phyloP scores from a whole-genome alignment of 768 basidiomycete species.

The Tubosaeta brunneosetosa region DNA sequence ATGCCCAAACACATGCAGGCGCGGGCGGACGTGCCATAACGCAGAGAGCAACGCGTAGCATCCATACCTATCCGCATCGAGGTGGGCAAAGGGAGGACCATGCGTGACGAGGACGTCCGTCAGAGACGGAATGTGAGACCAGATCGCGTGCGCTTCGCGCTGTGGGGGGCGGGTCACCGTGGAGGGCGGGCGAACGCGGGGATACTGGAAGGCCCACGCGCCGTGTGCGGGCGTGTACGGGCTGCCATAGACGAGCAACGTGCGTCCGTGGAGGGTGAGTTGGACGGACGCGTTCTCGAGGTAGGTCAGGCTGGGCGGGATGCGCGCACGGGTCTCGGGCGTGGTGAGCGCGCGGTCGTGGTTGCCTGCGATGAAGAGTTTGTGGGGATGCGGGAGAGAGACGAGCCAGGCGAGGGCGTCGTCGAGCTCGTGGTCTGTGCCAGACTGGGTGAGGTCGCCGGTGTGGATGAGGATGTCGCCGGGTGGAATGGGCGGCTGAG shows the following conservation, averaged over 20 bases:
- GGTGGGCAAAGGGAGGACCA: background rate
- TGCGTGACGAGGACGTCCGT: background rate
- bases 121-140: background rate
- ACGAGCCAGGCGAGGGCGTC: background rate
- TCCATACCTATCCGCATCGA: background rate
- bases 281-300: background rate
- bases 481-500: background rate
- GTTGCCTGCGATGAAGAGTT: background rate
- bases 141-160: background rate
- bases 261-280: background rate
- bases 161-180: background rate
- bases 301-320: background rate
- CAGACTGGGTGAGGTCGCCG: background rate
- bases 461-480: background rate
- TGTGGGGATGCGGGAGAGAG: background rate
- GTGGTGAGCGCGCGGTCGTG: background rate
- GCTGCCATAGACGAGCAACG: background rate
- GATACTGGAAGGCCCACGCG: background rate
- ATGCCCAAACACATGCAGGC: background rate
- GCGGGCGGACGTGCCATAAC: background rate
- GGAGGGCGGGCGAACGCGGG: background rate
- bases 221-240: background rate
- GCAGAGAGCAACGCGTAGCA: background rate
- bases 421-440: background rate
- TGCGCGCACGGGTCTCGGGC: background rate